These are phyloP conservation scores for Haplosporangium sp. DNA, from an alignment of 371 early-diverging fungal species.

Conservation along the genomic window DNA sequence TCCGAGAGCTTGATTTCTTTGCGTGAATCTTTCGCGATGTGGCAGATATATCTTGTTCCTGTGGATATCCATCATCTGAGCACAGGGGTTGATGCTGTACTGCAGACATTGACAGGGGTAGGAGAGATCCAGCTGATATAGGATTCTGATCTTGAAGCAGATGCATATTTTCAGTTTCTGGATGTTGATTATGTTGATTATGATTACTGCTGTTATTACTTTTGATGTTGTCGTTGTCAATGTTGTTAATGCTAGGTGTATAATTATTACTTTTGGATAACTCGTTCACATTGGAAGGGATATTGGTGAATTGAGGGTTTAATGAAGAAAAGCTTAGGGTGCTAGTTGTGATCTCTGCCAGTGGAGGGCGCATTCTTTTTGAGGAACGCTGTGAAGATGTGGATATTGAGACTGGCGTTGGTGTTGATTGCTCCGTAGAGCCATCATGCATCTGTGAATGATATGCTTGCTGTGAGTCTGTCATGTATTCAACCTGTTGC, in stretches of 20 bases:
- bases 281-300: not conserved
- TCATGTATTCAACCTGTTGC: slow-evolving; percentile 33
- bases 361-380: slow-evolving; percentile 46
- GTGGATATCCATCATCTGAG: not conserved
- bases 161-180: slow-evolving; percentile 6
- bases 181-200: slow-evolving; percentile 16
- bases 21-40: not conserved
- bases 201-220: slow-evolving; percentile 17
- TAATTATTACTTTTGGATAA: slow-evolving; percentile 9
- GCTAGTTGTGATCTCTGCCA: slow-evolving; percentile 28
- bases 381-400: slow-evolving; percentile 17
- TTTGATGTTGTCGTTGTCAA: slow-evolving; percentile 14
- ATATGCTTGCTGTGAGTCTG: slow-evolving; percentile 17
- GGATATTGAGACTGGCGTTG: not conserved
- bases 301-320: slow-evolving; percentile 1
- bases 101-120: slow-evolving; percentile 14
- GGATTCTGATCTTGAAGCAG: slow-evolving; percentile 20
- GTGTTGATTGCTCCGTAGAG: not conserved
- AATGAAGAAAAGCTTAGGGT: slow-evolving; percentile 1
- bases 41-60: not conserved
- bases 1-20: slow-evolving; percentile 11
- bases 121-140: slow-evolving; percentile 6
- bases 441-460: slow-evolving; percentile 12
- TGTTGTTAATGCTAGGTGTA: slow-evolving; percentile 7
- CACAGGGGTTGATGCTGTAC: not conserved